These are phyloP conservation scores for Metarhizium humberi DNA, from an alignment of 2,329 filamentous ascomycete species.

Conservation along the genomic window DNA sequence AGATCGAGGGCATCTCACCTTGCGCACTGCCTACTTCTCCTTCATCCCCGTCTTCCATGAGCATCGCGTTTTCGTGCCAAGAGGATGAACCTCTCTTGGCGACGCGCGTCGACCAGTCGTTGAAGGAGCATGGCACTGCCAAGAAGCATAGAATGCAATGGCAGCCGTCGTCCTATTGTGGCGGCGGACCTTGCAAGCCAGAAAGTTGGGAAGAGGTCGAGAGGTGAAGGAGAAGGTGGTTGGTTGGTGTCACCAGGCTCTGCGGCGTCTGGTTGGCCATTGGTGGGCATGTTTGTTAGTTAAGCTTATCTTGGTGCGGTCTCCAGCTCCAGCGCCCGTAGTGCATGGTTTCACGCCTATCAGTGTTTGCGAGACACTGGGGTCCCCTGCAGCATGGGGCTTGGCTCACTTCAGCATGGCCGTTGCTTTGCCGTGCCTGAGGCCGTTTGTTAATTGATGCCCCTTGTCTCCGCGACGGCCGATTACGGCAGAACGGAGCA, in stretches of 20 bases:
- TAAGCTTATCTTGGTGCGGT: background rate
- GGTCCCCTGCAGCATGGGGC: background rate
- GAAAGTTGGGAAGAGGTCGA: no score
- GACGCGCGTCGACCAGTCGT: conserved; percentile 2
- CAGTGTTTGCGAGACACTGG: background rate
- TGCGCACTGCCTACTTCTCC: background rate
- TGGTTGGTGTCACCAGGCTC: no score
- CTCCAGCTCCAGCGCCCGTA: background rate
- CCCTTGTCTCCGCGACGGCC: background rate
- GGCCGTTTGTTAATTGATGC: no score
- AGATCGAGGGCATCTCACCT: no score
- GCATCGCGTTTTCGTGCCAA: background rate
- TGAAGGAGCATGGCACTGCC: background rate
- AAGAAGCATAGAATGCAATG: background rate
- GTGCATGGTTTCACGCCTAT: background rate
- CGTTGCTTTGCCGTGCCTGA: background rate
- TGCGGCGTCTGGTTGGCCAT: background rate
- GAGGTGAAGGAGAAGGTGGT: no score
- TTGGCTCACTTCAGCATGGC: background rate
- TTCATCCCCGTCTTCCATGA: background rate
- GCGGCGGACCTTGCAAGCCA: background rate
- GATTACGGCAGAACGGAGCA: no score
- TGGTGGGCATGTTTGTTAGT: background rate
- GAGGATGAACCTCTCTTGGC: background rate
- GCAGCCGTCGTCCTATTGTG: background rate